A percentile compares a stretch with the other conserved stretches of the same genome.
phyloP scores from a whole-genome alignment of 2,329 filamentous ascomycete species.

The Cercospora sp. region DNA sequence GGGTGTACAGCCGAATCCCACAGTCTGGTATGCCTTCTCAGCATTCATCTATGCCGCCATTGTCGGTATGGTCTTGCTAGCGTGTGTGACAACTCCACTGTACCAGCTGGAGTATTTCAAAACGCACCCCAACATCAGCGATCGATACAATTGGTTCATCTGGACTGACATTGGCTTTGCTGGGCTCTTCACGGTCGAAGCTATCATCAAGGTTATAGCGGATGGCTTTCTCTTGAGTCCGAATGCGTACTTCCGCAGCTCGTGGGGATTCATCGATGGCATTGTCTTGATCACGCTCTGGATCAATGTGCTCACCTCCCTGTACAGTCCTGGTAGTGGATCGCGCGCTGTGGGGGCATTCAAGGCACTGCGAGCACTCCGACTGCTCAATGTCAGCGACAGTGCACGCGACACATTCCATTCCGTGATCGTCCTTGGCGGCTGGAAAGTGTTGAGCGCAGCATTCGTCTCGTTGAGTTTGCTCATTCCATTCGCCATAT shows the following conservation, averaged over 20 bases:
- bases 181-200: constrained; percentile 80
- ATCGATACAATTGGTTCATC: constrained; percentile 83
- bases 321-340: constrained; percentile 78
- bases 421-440: constrained; percentile 88
- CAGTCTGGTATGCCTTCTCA: constrained; percentile 90
- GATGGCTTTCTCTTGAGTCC: constrained; percentile 96
- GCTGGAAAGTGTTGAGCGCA: constrained; percentile 90
- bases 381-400: constrained; percentile 92
- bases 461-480: constrained; percentile 93
- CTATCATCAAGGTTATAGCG: constrained; percentile 86
- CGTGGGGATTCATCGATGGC: constrained; percentile 95
- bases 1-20: constrained; percentile 83
- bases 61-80: constrained; percentile 95
- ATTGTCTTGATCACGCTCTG: constrained; percentile 89
- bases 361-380: constrained; percentile 88
- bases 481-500: constrained; percentile 94
- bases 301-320: constrained; percentile 85
- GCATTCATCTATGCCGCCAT: constrained; percentile 92
- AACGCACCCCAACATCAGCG: constrained; percentile 36
- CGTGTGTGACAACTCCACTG: constrained; percentile 89
- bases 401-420: constrained; percentile 96
- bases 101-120: constrained; percentile 86
- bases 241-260: constrained; percentile 93
- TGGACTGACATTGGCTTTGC: constrained; percentile 93
- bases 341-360: constrained; percentile 93